Conservation (phyloP, 2,329 filamentous ascomycete species). For the Ophiostoma pallidulum region DNA sequence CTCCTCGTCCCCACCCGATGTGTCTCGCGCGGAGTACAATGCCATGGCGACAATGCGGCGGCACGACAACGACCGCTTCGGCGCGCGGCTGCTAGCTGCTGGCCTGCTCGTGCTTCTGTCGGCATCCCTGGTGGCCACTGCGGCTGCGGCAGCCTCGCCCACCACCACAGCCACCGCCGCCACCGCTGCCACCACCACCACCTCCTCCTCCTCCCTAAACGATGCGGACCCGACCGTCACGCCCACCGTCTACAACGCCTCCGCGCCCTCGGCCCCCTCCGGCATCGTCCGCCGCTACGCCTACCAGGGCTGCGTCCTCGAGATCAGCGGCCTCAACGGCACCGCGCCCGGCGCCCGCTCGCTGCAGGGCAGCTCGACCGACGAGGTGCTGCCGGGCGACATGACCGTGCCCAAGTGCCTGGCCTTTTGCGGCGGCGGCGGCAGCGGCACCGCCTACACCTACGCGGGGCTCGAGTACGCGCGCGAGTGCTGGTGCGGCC, state of each 20-base stretch:
- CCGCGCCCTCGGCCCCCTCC: constrained; percentile 37
- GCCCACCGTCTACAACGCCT: constrained; percentile 27
- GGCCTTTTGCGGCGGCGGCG: constrained; percentile 33
- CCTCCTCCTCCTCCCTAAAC: too few species aligned
- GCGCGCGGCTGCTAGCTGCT: neutral
- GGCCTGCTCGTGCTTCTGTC: neutral
- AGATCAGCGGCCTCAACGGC: constrained; percentile 38
- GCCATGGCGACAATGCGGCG: constrained; percentile 5
- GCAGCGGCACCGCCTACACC: constrained; percentile 28
- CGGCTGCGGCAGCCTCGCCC: neutral
- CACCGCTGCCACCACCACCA: neutral
- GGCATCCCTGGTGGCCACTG: neutral
- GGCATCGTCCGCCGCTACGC: constrained; percentile 46
- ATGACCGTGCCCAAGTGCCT: constrained; percentile 47
- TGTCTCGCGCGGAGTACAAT: neutral
- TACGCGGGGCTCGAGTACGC: constrained; percentile 45
- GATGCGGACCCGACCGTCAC: too few species aligned
- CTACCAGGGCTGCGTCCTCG: constrained; percentile 51
- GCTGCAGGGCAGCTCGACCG: constrained; percentile 31
- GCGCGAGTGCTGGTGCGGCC: constrained; percentile 53
- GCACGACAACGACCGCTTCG: constrained; percentile 4
- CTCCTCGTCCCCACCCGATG: too few species aligned
- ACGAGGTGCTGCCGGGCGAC: constrained; percentile 30
- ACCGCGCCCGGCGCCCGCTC: constrained; percentile 33
- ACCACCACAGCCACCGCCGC: neutral